phyloP scores from a whole-genome alignment of 768 basidiomycete genomes.

The Boletus vinaceobasis region DNA sequence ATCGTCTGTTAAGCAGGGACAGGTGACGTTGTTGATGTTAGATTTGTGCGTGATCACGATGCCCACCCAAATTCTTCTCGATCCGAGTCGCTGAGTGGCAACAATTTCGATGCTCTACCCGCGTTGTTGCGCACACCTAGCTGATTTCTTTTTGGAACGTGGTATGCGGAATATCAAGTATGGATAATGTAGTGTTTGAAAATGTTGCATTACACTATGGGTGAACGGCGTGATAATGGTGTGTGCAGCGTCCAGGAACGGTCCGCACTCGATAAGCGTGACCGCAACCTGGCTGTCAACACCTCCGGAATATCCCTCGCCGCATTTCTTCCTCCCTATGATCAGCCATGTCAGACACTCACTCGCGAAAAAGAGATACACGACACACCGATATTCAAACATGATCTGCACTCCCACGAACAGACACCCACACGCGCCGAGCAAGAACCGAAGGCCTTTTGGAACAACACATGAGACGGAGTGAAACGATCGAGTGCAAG shows the following conservation, averaged over 20 bases:
- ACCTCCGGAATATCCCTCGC: conserved; percentile 53
- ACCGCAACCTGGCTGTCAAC: conserved; percentile 26
- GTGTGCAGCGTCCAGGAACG: not conserved
- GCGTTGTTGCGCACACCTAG: not conserved
- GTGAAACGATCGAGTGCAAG: not conserved
- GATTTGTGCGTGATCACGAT: too few relatives aligned
- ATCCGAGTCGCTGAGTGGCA: not conserved
- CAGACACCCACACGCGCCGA: conserved; percentile 55
- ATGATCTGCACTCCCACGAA: conserved; percentile 87
- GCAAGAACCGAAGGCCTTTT: conserved; percentile 64
- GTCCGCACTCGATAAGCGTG: not conserved
- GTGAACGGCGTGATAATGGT: not conserved
- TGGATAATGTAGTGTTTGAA: not conserved
- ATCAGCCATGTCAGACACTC: conserved; percentile 3
- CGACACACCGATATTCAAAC: conserved; percentile 88
- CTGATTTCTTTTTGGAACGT: not conserved
- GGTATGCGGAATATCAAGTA: not conserved
- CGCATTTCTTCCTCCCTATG: conserved; percentile 71
- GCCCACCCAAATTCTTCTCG: not conserved
- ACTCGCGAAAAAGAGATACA: not conserved
- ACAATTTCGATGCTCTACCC: not conserved
- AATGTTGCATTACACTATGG: not conserved
- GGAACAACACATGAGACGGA: not conserved
- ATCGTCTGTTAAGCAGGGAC: not conserved
- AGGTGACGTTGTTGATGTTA: not conserved